phyloP scores from a whole-genome alignment of 1,284 basidiomycete genomes.

The Boletus mariae region DNA sequence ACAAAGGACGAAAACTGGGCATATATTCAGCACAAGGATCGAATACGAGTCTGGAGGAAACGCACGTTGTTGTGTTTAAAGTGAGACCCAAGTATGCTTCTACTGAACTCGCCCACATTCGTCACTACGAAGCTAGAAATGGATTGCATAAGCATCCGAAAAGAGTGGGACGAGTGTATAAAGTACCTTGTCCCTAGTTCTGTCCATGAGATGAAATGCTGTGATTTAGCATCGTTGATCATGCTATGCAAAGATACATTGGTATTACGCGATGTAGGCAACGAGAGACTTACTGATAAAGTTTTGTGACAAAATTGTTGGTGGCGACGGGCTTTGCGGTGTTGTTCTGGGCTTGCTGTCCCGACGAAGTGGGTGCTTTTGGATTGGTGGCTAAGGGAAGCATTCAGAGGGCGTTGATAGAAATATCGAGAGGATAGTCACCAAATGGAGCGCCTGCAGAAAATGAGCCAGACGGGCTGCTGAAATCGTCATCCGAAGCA shows the following conservation, averaged over 20 bases:
- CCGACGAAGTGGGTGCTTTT: not conserved
- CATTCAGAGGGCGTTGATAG: not conserved
- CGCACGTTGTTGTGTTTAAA: slow-evolving; percentile 82
- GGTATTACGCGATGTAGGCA: slow-evolving; percentile 2
- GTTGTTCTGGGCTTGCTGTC: slow-evolving; percentile 37
- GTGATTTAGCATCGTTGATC: slow-evolving; percentile 76
- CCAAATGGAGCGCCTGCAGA: slow-evolving; percentile 13
- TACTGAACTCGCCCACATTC: slow-evolving; percentile 78
- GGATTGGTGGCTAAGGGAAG: slow-evolving; percentile 2
- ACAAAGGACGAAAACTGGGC: slow-evolving; percentile 85
- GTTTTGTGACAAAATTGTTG: slow-evolving; percentile 81
- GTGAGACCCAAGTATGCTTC: slow-evolving; percentile 74
- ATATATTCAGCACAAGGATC: slow-evolving; percentile 9
- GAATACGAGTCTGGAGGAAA: slow-evolving; percentile 8
- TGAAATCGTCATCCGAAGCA: slow-evolving; percentile 28
- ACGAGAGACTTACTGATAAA: slow-evolving; percentile 63
- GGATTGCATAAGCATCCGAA: not conserved
- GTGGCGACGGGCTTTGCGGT: slow-evolving; percentile 65
- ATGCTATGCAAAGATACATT: slow-evolving; percentile 44
- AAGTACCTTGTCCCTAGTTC: slow-evolving; percentile 64
- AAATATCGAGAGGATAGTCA: not conserved
- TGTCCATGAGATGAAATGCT: slow-evolving; percentile 76
- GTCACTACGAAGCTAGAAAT: slow-evolving; percentile 68
- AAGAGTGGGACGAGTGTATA: not conserved
- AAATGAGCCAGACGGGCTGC: slow-evolving; percentile 18